phyloP scores from a whole-genome alignment of 2,329 filamentous ascomycete species.

The Apiospora marii region DNA sequence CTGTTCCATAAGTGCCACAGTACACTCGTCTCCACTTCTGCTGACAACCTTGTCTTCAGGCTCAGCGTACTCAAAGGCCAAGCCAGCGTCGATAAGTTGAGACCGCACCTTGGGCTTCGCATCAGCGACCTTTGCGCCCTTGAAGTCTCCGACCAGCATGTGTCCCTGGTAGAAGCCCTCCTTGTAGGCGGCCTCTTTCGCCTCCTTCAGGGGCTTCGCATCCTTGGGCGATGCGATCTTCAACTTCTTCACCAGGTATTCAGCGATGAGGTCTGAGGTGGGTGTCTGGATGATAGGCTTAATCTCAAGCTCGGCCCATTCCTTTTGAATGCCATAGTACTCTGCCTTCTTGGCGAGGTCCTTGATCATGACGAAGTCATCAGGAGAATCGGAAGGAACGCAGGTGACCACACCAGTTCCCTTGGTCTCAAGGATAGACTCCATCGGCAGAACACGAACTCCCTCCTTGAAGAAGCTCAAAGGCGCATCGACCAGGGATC shows the following conservation, averaged over 20 bases:
- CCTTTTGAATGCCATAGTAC: constrained; percentile 94
- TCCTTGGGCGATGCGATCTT: constrained; percentile 99
- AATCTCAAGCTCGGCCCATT: constrained; percentile 93
- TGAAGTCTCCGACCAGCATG: constrained; percentile 87
- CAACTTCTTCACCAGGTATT: constrained; percentile 84
- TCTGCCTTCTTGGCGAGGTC: constrained; percentile 95
- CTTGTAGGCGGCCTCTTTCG: constrained; percentile 96
- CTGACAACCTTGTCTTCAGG: constrained; percentile 90
- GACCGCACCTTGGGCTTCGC: constrained; percentile 87
- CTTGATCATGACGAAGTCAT: constrained; percentile 88
- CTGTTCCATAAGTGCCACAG: constrained; percentile 91
- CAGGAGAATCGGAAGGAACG: constrained; percentile 93
- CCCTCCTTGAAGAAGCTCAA: constrained; percentile 84
- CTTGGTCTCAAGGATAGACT: constrained; percentile 88
- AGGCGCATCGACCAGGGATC: constrained; percentile 88
- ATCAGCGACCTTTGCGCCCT: constrained; percentile 83
- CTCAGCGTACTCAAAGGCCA: constrained; percentile 92
- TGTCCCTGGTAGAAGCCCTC: constrained; percentile 96
- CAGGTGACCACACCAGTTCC: constrained; percentile 96
- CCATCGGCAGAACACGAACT: constrained; percentile 93
- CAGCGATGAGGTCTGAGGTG: constrained; percentile 82
- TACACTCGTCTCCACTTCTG: constrained; percentile 90
- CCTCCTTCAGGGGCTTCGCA: constrained; percentile 85
- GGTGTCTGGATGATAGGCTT: constrained; percentile 90
- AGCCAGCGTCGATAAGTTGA: constrained; percentile 76